These are phyloP conservation scores for Suillus americanus DNA, from an alignment of 768 basidiomycete species.

Conservation along the genomic window DNA sequence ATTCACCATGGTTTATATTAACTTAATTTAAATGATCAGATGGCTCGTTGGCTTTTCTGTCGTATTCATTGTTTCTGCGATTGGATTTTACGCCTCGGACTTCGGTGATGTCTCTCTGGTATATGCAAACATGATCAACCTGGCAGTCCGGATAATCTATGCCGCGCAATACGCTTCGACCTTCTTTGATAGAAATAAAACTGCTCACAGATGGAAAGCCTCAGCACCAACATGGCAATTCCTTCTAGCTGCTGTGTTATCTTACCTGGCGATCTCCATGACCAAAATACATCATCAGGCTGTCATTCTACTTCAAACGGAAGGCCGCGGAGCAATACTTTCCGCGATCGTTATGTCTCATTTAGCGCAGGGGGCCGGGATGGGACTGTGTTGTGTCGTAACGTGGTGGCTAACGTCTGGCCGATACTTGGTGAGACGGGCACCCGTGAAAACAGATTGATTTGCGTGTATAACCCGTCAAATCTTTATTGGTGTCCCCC, in stretches of 20 bases:
- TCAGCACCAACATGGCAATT: conserved; percentile 30
- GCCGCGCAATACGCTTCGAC: conserved; percentile 46
- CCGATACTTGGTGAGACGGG: background rate
- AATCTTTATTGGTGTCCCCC: background rate
- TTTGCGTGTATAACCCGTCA: background rate
- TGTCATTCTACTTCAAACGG: conserved; percentile 11
- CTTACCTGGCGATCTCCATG: conserved; percentile 20
- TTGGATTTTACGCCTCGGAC: conserved; percentile 43
- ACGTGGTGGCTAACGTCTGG: conserved; percentile 32
- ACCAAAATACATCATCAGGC: conserved; percentile 19
- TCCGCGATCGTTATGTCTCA: conserved; percentile 21
- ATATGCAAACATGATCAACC: conserved; percentile 73
- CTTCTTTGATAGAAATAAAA: conserved; percentile 42
- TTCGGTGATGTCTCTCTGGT: conserved; percentile 71
- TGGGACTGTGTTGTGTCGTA: conserved; percentile 26
- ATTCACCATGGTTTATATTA: background rate
- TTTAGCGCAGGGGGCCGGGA: conserved; percentile 24
- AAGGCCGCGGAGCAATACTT: conserved; percentile 22
- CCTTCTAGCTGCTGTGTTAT: conserved; percentile 19
- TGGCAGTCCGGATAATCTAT: conserved; percentile 62
- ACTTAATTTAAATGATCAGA: conserved; percentile 26
- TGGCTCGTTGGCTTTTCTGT: conserved; percentile 82
- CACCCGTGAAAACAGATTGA: background rate
- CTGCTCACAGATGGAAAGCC: conserved; percentile 12
- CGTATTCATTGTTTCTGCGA: conserved; percentile 59